These are phyloP conservation scores for Aspergillus amoenus DNA, from an alignment of 2,329 filamentous ascomycete genomes.

Conservation along the genomic window DNA sequence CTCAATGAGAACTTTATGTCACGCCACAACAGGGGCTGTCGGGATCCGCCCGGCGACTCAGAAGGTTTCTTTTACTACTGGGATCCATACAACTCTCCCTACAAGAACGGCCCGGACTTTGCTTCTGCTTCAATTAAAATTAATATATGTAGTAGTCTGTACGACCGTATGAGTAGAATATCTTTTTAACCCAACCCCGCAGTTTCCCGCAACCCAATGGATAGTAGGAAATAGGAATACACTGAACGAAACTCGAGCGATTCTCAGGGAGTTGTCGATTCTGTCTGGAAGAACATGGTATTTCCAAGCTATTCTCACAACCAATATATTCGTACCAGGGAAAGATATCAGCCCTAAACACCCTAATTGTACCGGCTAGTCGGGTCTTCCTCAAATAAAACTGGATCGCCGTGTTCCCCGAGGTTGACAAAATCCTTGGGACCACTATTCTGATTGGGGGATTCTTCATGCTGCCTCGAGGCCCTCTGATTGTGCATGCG, in stretches of 20 bases:
- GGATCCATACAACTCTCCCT: too few species aligned
- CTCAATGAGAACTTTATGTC: neutral
- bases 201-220: neutral
- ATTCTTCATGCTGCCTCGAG: constrained; percentile 52
- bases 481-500: constrained; percentile 44
- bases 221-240: neutral
- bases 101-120: neutral
- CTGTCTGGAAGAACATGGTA: neutral
- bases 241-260: neutral
- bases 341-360: neutral
- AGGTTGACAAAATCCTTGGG: constrained; percentile 77
- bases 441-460: constrained; percentile 66
- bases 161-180: too few species aligned
- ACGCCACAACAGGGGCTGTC: neutral
- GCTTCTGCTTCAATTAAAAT: neutral
- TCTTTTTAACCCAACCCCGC: neutral
- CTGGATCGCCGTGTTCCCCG: constrained; percentile 82
- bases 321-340: neutral
- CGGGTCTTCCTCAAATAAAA: constrained; percentile 67
- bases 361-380: constrained; percentile 37
- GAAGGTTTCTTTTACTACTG: neutral
- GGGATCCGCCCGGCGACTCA: neutral
- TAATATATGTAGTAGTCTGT: neutral
- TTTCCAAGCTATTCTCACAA: neutral
- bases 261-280: neutral